Evolutionary conservation across 345 rosid species (phyloP).

Genomic region (Euclidium syriacum): DNA sequence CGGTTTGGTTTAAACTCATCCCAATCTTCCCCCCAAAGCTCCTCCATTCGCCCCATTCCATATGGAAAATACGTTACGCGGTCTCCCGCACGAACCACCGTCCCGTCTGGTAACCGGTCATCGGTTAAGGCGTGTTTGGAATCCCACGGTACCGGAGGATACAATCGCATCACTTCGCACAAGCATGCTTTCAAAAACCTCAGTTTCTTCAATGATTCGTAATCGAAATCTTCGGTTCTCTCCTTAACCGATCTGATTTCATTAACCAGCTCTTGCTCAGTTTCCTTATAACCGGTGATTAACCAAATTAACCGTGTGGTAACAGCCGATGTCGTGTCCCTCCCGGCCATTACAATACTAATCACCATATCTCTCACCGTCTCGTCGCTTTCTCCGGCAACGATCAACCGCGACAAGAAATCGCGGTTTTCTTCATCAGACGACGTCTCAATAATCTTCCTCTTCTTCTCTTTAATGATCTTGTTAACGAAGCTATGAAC

Average conservation of each 20-base stretch:
- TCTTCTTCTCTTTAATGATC: constrained; percentile 34
- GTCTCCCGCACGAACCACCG: constrained; percentile 58
- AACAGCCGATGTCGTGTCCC: constrained; percentile 66
- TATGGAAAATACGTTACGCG: constrained; percentile 83
- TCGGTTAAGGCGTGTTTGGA: constrained; percentile 50
- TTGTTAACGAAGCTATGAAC: constrained; percentile 28
- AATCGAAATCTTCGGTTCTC: constrained; percentile 12
- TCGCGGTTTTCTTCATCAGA: constrained; percentile 24
- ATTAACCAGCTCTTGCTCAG: constrained; percentile 31
- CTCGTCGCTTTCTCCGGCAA: constrained; percentile 35
- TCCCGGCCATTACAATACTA: constrained; percentile 64
- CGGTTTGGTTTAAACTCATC: constrained; percentile 56
- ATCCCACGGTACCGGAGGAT: constrained; percentile 73
- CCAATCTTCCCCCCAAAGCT: constrained; percentile 68
- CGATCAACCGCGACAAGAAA: constrained; percentile 41
- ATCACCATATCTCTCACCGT: constrained; percentile 51
- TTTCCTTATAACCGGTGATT: constrained; percentile 35
- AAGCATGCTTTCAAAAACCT: constrained; percentile 51
- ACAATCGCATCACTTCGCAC: constrained; percentile 65
- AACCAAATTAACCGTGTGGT: constrained; percentile 64
- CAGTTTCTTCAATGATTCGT: constrained; percentile 40
- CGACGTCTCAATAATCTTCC: background rate
- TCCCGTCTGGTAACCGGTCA: constrained; percentile 67
- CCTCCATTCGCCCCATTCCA: constrained; percentile 89
- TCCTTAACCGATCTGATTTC: constrained; percentile 33